Percentiles rank a stretch among this genome's conserved stretches.
Evolutionary conservation across 768 basidiomycete genomes (phyloP).

Genomic region (Termitomyces sp.): DNA sequence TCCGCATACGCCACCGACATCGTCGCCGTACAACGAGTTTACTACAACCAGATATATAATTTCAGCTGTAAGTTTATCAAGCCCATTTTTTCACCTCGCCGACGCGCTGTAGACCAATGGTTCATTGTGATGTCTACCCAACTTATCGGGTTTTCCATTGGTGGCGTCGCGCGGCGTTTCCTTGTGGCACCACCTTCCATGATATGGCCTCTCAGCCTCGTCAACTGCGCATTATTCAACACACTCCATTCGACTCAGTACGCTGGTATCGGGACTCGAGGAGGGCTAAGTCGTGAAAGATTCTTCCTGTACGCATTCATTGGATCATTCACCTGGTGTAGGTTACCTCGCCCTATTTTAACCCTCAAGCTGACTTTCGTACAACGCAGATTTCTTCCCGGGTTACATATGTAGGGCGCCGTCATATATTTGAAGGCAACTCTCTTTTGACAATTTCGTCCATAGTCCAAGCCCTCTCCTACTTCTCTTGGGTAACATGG

Average conservation of each 20-base stretch:
- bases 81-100: not conserved
- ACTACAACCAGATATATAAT: constrained; percentile 55
- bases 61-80: constrained; percentile 42
- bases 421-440: not conserved
- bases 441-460: not conserved
- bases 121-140: constrained; percentile 65
- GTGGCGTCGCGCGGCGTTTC: constrained; percentile 67
- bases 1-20: constrained; percentile 73
- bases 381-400: constrained; percentile 28
- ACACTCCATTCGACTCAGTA: constrained; percentile 69
- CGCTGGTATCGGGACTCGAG: constrained; percentile 54
- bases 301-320: constrained; percentile 64
- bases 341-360: constrained; percentile 12
- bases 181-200: constrained; percentile 59
- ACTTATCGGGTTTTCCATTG: constrained; percentile 73
- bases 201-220: constrained; percentile 70
- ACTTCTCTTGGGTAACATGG: constrained; percentile 58
- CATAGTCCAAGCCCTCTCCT: constrained; percentile 43
- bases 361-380: constrained; percentile 21
- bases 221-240: constrained; percentile 70
- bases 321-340: constrained; percentile 56
- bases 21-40: constrained; percentile 61
- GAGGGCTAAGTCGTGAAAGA: constrained; percentile 59
- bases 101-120: constrained; percentile 49
- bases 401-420: constrained; percentile 34